Conservation (phyloP, 495 filamentous ascomycete species). For the Penicilliopsis zonata region DNA sequence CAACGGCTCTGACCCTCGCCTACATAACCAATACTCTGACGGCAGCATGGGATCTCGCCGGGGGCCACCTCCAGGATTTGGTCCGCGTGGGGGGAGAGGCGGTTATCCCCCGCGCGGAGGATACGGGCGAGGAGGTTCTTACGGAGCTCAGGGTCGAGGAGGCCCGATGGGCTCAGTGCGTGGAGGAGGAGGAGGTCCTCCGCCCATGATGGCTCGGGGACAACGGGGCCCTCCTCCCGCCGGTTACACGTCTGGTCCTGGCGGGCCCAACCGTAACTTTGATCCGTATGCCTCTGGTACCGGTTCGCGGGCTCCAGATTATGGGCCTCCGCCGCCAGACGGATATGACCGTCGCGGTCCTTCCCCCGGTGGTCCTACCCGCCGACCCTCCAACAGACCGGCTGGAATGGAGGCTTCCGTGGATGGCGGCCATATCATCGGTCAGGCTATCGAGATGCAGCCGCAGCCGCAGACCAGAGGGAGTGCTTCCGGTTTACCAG, state of each 20-base stretch:
- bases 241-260: conserved; percentile 24
- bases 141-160: conserved; percentile 29
- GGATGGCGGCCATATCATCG: conserved; percentile 40
- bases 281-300: conserved; percentile 10
- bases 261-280: conserved; percentile 7
- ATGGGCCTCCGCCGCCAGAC: conserved; percentile 17
- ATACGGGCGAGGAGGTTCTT: conserved; percentile 44
- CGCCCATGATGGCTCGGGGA: conserved; percentile 37
- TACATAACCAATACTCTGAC: conserved; percentile 49
- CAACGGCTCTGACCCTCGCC: conserved; percentile 32
- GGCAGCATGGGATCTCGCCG: conserved; percentile 44
- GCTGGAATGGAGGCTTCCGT: conserved; percentile 38
- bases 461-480: conserved; percentile 26
- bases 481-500: too few species aligned
- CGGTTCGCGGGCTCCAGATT: conserved; percentile 10
- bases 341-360: conserved; percentile 17
- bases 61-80: conserved; percentile 37
- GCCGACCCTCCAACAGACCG: conserved; percentile 46
- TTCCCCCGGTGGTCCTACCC: conserved; percentile 15
- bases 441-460: conserved; percentile 79
- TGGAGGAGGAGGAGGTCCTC: conserved; percentile 19
- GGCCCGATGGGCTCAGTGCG: conserved; percentile 25
- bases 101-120: conserved; percentile 44
- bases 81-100: conserved; percentile 38
- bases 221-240: conserved; percentile 47